These are phyloP conservation scores for Vitis cinerea DNA, from an alignment of 164 flowering plant species.

Conservation along the genomic window DNA sequence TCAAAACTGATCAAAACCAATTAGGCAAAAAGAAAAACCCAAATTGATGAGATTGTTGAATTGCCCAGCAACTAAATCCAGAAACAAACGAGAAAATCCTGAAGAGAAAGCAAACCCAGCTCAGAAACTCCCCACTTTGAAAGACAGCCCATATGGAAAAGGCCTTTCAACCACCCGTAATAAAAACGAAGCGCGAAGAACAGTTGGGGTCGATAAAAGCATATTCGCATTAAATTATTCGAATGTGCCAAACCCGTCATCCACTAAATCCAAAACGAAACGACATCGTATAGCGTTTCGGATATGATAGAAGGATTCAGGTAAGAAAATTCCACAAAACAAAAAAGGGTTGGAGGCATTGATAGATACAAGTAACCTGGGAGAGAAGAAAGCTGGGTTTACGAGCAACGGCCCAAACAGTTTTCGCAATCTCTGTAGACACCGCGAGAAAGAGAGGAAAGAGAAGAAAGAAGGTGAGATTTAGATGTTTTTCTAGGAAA, in stretches of 20 bases:
- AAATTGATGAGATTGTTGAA: no score
- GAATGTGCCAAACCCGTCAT: constrained; percentile 17
- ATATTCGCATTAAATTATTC: constrained; percentile 27
- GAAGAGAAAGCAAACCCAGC: no score
- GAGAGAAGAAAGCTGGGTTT: not conserved
- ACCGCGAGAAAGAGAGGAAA: not conserved
- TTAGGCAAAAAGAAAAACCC: no score
- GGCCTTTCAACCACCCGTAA: not conserved
- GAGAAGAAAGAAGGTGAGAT: not conserved
- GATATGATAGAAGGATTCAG: not conserved
- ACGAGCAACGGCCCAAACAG: not conserved
- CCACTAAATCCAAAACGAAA: not conserved
- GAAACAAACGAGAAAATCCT: no score
- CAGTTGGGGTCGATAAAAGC: constrained; percentile 18
- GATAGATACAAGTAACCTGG: not conserved
- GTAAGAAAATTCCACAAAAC: not conserved
- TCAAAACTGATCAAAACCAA: not conserved
- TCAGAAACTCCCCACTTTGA: not conserved
- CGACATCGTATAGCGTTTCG: not conserved
- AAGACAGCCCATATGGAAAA: not conserved
- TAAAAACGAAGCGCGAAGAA: constrained; percentile 8
- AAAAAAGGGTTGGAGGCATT: not conserved
- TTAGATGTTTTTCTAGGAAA: constrained; percentile 1
- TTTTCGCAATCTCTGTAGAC: not conserved
- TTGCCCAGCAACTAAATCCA: no score